Evolutionary conservation across 2,329 filamentous ascomycete genomes (phyloP), one percentile per base, ranked within the genome.

Genomic region (Boeremia lycopersici): DNA sequence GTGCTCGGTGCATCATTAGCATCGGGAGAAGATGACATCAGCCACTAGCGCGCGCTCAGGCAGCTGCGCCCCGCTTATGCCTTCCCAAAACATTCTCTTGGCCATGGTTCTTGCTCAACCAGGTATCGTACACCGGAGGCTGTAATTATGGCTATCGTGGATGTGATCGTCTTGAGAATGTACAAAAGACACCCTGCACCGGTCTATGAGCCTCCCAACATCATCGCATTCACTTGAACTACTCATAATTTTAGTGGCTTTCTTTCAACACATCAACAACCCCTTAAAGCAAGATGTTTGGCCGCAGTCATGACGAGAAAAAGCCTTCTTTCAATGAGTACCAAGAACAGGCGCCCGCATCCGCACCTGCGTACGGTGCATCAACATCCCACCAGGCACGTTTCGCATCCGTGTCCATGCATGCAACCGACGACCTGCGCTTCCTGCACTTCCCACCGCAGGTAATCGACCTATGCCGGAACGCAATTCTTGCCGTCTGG

Each of bases 361-460:
- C 59, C n/a, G 48, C 51, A 19, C 60, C 60, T 2, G 43, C 55
- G 4, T 62, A 62, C 35, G 41, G 39, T 34, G 56, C 62, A 28
- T 63, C 61, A 1, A 13, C 53, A n/a, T 23, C 57, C 5, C 62
- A 67, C 23, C 61, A 65, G 44, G 63, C 67, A 2, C 55, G 41
- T 26, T 67, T 67, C 41, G 67, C 67, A 6, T 67, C 64, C 1
- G 48, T 69, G 26, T 67, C 65, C 0, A 56, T 69, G 34, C 67
- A 69, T 48, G 46, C 57, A 52, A 39, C 51, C 17, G 65, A 68
- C 43, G 53, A 62, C 10, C 29, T 71, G n/a, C 75, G 75, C 12
- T 68, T 77, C 28, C 60, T 78, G 10, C 65, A 69, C 33, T 77
- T 78, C 57, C 65, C 69, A 1, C 43, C 57, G 9, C 30, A 48